Conservation (phyloP, 345 rosid genomes). For the Aquilaria yunnanensis region DNA sequence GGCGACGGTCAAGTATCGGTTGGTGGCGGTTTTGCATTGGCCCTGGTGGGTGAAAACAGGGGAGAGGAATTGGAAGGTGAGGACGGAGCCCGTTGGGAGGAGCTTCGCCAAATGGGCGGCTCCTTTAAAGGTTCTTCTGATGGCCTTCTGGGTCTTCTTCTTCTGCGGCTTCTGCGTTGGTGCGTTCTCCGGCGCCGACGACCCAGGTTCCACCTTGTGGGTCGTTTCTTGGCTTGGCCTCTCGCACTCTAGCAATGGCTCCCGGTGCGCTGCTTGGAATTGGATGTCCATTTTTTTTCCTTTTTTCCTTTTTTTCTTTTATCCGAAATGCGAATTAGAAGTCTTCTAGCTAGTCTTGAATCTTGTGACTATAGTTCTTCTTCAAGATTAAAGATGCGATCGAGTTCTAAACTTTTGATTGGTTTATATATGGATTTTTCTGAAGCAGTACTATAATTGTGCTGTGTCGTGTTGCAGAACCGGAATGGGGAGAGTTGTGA, state of each 20-base stretch:
- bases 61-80: slow-evolving; percentile 58
- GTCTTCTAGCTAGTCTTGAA: too few species aligned
- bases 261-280: too few species aligned
- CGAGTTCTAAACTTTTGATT: too few species aligned
- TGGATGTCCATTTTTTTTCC: too few species aligned
- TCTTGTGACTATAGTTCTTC: too few species aligned
- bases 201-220: not conserved
- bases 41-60: slow-evolving; percentile 66
- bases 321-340: too few species aligned
- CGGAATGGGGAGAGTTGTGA: too few species aligned
- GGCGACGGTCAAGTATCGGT: slow-evolving; percentile 31
- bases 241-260: not conserved
- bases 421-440: too few species aligned
- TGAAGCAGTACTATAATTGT: too few species aligned
- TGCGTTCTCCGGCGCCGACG: slow-evolving; percentile 1
- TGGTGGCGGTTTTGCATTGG: slow-evolving; percentile 38
- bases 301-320: too few species aligned
- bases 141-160: slow-evolving; percentile 36
- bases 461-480: too few species aligned
- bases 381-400: too few species aligned
- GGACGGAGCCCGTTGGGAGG: slow-evolving; percentile 67
- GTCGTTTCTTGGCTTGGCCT: not conserved
- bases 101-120: slow-evolving; percentile 51
- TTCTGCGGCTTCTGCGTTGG: slow-evolving; percentile 24
- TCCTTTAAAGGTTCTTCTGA: slow-evolving; percentile 63